Evolutionary conservation across 768 basidiomycete genomes (phyloP), one percentile per base, ranked within the genome.

Genomic region (Fomitopsis pulvina): DNA sequence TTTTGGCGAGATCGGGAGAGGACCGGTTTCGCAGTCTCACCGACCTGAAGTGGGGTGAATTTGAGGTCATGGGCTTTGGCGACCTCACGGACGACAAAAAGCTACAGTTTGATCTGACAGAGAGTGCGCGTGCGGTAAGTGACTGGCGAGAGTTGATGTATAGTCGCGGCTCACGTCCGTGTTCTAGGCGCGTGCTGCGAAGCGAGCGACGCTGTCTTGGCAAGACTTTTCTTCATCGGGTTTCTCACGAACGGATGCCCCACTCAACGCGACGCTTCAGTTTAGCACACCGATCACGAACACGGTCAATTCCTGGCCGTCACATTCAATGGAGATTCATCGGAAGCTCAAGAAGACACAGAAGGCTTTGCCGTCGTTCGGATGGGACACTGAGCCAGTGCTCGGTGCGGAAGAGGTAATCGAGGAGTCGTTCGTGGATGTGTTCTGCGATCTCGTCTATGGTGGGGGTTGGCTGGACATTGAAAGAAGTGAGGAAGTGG

Each of bases 91-190:
- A 62, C 43, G 68, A 72, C 41, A 87, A 82, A 67, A 88, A 88
- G 66, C 74, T 98, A 27, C 81, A 92, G 61, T 98, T 99, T 65
- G 94, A 98, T 64, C 66, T 97, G 54, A 94, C 84, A 0, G 96
- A 98, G 68, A 77, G 83, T 49, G 93, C 93, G 22, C 75, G 90
- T 53, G 76, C 73, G 63, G 81, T 79, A 47, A 57, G 83, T 60
- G 24, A n/a, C 22, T 29, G 37, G 18, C 5, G 28, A 37, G 26
- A 39, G 48, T 34, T 44, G 24, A 51, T 41, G 18, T 16, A 41
- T 44, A n/a, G n/a, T 42, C 16, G 29, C 34, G 40, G 7, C 14
- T 10, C 24, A 18, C 14, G 5, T 6, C 39, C 47, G 25, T 27
- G 41, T 39, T 28, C 22, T 49, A 90, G 86, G 74, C 80, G 61